Base-by-base conservation (phyloP, 1,284 basidiomycete genomes). In the Leucoagaricus sp. region DNA sequence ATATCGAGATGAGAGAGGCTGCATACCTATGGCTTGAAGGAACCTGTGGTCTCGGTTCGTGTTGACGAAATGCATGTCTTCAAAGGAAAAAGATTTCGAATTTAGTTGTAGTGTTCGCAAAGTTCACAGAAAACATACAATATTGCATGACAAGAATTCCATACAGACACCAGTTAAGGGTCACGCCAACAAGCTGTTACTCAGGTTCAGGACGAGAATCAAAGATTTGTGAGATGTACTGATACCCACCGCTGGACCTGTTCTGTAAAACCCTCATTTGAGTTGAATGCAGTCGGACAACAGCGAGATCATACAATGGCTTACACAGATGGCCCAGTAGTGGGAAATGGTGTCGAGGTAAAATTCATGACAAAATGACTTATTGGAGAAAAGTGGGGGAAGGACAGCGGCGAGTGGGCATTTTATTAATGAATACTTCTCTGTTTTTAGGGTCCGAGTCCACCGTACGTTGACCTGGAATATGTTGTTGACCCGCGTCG, bases 91-190 rank as follows among this genome's bases (percentile, higher is more conserved):
- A 31, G 13, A 12, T 26, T 28, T 7, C 2, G 29, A 25, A 4
- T 21, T 4, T 8, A 42, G 15, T 6, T 7, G 10, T 34, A 8
- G 23, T 25, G 12, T 2, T n/a, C n/a, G n/a, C n/a, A n/a, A n/a
- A n/a, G n/a, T n/a, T n/a, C n/a, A n/a, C n/a, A 17, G 2, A n/a
- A 7, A 21, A 49, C 54, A 8, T 19, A 55, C 54, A 36, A 21
- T 55, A 55, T 47, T 55, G 54, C 47, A 55, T 49, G 21, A 49
- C 7, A 15, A 55, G 38, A 31, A 55, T 55, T 7, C 54, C 54
- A 28, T 31, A 55, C 9, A 55, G 54, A 46, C 54, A 55, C 54
- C 54, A 55, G 26, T 55, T 55, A 4, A 55, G 48, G 23, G 49
- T 15, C 31, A 49, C 49, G n/a, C 47, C 47, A 9, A 55, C 49